Percentiles rank a stretch among this genome's conserved stretches.
Evolutionary conservation across 345 rosid species (phyloP).

Genomic region (Triadica sebifera): DNA sequence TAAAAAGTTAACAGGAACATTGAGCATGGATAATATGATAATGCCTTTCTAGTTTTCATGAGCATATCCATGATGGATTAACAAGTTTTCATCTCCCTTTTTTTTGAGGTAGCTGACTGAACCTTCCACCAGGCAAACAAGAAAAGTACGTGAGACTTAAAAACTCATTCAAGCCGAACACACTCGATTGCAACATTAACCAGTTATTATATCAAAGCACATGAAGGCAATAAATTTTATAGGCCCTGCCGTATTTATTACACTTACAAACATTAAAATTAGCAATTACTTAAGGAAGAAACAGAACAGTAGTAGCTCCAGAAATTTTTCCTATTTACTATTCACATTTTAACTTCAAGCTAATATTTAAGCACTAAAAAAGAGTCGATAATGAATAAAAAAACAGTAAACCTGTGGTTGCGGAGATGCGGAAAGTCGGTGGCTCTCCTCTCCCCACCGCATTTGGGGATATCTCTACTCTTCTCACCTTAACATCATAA

Average conservation of each 20-base stretch:
- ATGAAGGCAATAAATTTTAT: background rate
- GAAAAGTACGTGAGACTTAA: background rate
- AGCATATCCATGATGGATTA: background rate
- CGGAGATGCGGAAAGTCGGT: constrained; percentile 44
- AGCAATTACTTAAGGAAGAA: background rate
- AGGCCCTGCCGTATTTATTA: background rate
- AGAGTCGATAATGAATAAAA: background rate
- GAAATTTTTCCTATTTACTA: too few species aligned
- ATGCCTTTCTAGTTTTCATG: background rate
- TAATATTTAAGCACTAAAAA: too few species aligned
- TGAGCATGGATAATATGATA: background rate
- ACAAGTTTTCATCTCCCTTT: too few species aligned
- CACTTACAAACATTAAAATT: background rate
- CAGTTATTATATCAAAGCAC: background rate
- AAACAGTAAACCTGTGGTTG: constrained; percentile 27
- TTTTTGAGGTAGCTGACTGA: background rate
- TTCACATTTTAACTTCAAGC: too few species aligned
- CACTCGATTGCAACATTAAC: background rate
- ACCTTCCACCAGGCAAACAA: background rate
- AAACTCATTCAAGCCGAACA: background rate
- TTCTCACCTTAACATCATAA: constrained; percentile 37
- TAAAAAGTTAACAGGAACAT: background rate
- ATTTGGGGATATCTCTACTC: constrained; percentile 44
- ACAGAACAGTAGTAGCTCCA: background rate
- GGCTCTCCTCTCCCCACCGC: constrained; percentile 45